A percentile compares a stretch with the other conserved stretches of the same genome.
Evolutionary conservation across 768 basidiomycete species (phyloP).

Genomic region (Podaxis sp.): DNA sequence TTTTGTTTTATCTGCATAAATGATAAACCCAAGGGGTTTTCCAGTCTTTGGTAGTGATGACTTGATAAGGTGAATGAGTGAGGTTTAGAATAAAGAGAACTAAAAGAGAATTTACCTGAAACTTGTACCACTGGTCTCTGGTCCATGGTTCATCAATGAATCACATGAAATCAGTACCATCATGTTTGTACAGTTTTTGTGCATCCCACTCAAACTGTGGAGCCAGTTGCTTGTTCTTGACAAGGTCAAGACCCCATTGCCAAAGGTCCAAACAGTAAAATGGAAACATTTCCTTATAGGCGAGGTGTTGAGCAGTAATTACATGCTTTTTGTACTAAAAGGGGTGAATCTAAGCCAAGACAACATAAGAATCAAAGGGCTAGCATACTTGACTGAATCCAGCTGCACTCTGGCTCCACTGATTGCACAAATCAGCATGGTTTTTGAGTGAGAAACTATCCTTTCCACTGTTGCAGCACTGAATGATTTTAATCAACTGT

Average conservation of each 20-base stretch:
- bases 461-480: no score
- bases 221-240: background rate
- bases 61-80: background rate
- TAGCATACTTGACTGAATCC: no score
- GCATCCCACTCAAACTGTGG: background rate
- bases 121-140: constrained; percentile 5
- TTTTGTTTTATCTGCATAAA: constrained; percentile 41
- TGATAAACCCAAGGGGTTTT: constrained; percentile 27
- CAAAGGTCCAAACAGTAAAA: background rate
- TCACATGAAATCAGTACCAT: background rate
- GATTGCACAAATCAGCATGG: background rate
- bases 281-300: no score
- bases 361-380: no score
- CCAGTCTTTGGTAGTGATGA: constrained; percentile 21
- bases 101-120: constrained; percentile 14
- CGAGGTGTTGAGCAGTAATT: no score
- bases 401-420: background rate
- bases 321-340: no score
- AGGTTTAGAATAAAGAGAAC: no score
- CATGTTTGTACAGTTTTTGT: background rate
- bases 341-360: no score
- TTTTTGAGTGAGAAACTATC: background rate
- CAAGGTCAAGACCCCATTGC: background rate
- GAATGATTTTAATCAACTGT: no score
- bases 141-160: constrained; percentile 22